Evolutionary conservation across 106 monocot species (phyloP), one percentile per base, ranked within the genome.

Genomic region (Vanilla planifolia): DNA sequence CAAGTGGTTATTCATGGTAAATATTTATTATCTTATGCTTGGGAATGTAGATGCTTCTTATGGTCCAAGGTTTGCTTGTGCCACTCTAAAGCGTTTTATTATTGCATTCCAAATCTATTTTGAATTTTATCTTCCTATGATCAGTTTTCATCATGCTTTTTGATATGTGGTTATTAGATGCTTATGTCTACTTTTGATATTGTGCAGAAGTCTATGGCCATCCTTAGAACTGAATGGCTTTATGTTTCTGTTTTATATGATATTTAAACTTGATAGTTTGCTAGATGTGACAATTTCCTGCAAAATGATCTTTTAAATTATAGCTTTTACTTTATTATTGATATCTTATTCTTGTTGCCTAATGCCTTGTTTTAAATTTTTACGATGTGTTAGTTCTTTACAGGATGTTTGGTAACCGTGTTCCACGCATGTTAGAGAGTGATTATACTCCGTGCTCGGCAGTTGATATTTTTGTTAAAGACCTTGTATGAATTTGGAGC

Each of bases 351-450:
- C 17, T 26, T 25, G 3, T 3, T 10, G 17, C 11, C 2, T 26
- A 50, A 50, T 50, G 24, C 3, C 25, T 10, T 50, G 14, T 1
- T 11, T 32, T 30, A 29, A 55, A n/a, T n/a, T n/a, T 55, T 55
- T 55, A 55, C 32, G 11, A 34, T 20, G n/a, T 6, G 19, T 34
- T 4, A 21, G 27, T 57, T 25, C 39, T 61, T 55, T 74, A 48
- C 87, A 96, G 96, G 96, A 96, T 96, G 90, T 91, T 96, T 73
- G 96, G 77, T 57, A 96, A 96, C 70, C 90, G 96, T 43, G 96
- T 91, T 39, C 96, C 96, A 32, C 96, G 91, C 81, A 96, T 96
- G 86, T 55, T 96, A 58, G 84, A 96, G 42, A 87, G 73, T 62
- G 90, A 96, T 69, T 96, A 87, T 62, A 91, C 86, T 51, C 96